Percentiles rank a stretch among this genome's conserved stretches.
phyloP scores from a whole-genome alignment of 495 filamentous ascomycete genomes.

The Aspergillus mulundensis region DNA sequence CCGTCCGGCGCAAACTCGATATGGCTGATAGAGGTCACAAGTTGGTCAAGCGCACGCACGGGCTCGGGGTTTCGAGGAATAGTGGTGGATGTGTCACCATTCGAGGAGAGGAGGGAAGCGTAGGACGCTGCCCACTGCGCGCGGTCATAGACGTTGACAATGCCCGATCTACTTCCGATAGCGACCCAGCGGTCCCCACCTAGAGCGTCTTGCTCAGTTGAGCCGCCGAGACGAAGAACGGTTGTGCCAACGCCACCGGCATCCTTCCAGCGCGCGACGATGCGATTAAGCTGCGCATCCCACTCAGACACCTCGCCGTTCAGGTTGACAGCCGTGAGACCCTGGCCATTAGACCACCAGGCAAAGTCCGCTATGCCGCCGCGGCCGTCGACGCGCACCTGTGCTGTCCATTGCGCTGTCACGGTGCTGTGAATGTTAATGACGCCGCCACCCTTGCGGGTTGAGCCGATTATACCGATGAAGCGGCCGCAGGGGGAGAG shows the following conservation, averaged over 20 bases:
- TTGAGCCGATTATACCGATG: slow-evolving; percentile 72
- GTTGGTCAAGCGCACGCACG: slow-evolving; percentile 67
- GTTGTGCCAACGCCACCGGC: slow-evolving; percentile 87
- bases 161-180: slow-evolving; percentile 75
- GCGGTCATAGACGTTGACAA: slow-evolving; percentile 92
- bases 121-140: slow-evolving; percentile 49
- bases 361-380: slow-evolving; percentile 83
- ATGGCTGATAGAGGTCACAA: slow-evolving; percentile 76
- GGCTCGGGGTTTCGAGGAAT: slow-evolving; percentile 67
- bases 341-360: slow-evolving; percentile 84
- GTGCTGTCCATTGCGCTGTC: slow-evolving; percentile 85
- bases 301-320: slow-evolving; percentile 94
- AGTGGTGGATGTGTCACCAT: slow-evolving; percentile 31
- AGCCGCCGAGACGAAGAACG: slow-evolving; percentile 71
- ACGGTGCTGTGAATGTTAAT: slow-evolving; percentile 77
- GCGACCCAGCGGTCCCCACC: slow-evolving; percentile 88
- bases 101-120: slow-evolving; percentile 17
- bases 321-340: slow-evolving; percentile 72
- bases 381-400: slow-evolving; percentile 76
- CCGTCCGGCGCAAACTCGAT: slow-evolving; percentile 81
- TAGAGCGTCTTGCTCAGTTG: slow-evolving; percentile 50
- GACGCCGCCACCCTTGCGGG: slow-evolving; percentile 77
- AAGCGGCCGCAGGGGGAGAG: slow-evolving; percentile 80
- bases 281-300: slow-evolving; percentile 57
- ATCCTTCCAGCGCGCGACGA: slow-evolving; percentile 80